These are phyloP conservation scores for Pythium scleroteichum DNA, from an alignment of 352 stramenopile genomes.

Conservation along the genomic window DNA sequence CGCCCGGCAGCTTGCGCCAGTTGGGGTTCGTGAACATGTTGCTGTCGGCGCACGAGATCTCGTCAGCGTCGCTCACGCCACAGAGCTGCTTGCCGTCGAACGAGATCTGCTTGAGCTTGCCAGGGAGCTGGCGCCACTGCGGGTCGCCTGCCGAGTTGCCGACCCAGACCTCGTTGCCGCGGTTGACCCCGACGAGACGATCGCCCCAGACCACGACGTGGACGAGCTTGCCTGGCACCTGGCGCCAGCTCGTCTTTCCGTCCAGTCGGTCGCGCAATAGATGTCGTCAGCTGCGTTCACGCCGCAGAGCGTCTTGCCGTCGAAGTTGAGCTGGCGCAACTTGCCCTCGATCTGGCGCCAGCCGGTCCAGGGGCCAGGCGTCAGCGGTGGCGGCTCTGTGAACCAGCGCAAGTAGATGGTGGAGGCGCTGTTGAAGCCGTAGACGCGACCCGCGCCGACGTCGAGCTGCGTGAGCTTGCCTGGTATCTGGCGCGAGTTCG, in stretches of 20 bases:
- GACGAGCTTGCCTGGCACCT: conserved; percentile 20
- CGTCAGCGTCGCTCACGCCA: conserved; percentile 13
- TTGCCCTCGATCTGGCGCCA: conserved; percentile 21
- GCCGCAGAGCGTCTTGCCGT: conserved; percentile 24
- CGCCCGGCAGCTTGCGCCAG: conserved; percentile 27
- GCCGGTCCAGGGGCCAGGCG: not conserved
- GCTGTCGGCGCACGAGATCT: conserved; percentile 34
- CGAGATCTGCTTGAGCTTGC: conserved; percentile 28
- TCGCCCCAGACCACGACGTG: conserved; percentile 34
- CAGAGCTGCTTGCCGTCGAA: conserved; percentile 36
- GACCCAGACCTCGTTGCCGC: conserved; percentile 22
- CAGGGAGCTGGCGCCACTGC: conserved; percentile 19
- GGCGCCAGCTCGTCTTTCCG: conserved; percentile 24
- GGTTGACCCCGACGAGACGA: conserved; percentile 25
- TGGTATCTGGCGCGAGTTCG: conserved; percentile 19
- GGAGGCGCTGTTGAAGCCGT: conserved; percentile 5
- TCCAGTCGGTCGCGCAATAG: conserved; percentile 27
- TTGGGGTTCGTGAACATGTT: conserved; percentile 21
- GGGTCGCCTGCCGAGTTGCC: conserved; percentile 8
- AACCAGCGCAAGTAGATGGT: conserved; percentile 22
- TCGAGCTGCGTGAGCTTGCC: conserved; percentile 25
- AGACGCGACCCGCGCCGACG: conserved; percentile 24
- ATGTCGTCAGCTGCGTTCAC: conserved; percentile 14
- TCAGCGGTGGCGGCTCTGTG: conserved; percentile 1
- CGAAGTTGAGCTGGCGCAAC: conserved; percentile 27